Base-by-base conservation (phyloP, 2,329 filamentous ascomycete genomes). In the Pseudocercospora cruenta region DNA sequence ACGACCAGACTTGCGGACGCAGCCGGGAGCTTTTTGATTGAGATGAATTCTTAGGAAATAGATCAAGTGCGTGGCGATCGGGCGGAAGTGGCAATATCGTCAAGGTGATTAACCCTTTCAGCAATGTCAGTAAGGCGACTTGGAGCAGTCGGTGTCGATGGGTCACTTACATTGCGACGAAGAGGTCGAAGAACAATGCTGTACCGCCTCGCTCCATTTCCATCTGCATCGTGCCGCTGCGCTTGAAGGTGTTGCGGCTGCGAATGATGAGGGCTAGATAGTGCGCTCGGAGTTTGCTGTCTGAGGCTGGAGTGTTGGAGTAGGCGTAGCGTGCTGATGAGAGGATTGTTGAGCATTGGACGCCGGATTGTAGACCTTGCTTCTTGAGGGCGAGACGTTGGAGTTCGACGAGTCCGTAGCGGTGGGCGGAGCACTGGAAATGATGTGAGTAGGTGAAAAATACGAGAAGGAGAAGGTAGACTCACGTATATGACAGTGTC, bases 231-330 rank as follows among this genome's bases (percentile, higher is more conserved):
- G 93, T 97, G 62, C 93, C 93, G 79, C 93, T 96, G 63, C 92
- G 86, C 84, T 96, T 97, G 81, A 97, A 97, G 1, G 92, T 96
- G 76, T 87, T 87, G 71, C 94, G 88, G 73, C 90, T 92, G 70
- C 93, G 89, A 77, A 97, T 96, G 80, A 97, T 96, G 76, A 97
- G 88, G 19, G 94, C 93, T 43, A 97, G 88, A 74, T 96, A 97
- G 80, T 97, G 93, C 24, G 93, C 93, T 66, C 94, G 87, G 62
- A 97, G 85, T 80, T 94, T 94, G n/a, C 91, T 94, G 82, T 97
- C 94, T 22, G 85, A 91, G 76, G 96, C 92, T 2, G 93, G 92
- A 0, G 94, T 97, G 80, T 96, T 88, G 73, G 88, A 88, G 77
- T 97, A 97, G 21, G 93, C 93, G 74, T 91, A 97, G 60, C 93